Conservation (phyloP, 2,329 filamentous ascomycete species). For the Periconia digitata region DNA sequence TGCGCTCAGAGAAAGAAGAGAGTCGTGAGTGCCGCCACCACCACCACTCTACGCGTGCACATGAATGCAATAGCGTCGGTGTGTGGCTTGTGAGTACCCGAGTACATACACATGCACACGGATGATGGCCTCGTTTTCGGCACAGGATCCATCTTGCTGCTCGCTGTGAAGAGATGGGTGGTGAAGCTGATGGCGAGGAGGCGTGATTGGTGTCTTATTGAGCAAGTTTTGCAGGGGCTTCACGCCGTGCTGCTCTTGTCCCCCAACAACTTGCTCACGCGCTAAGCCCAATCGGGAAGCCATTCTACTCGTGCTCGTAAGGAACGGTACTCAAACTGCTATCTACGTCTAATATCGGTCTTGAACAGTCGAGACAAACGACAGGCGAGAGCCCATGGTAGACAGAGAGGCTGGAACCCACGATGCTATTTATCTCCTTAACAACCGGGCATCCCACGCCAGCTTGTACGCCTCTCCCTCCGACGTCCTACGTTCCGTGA, state of each 20-base stretch:
- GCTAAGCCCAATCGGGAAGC: background rate
- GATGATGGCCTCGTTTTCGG: background rate
- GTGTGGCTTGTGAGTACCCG: background rate
- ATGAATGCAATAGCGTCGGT: too few relatives aligned
- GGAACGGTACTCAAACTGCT: background rate
- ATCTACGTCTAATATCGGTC: background rate
- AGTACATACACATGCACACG: background rate
- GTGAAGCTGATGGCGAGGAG: background rate
- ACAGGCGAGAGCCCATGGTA: too few relatives aligned
- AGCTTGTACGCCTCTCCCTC: slow-evolving; percentile 6
- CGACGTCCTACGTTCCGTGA: slow-evolving; percentile 27
- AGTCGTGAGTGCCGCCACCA: background rate
- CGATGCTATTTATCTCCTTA: background rate
- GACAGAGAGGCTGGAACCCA: too few relatives aligned
- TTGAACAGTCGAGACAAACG: too few relatives aligned
- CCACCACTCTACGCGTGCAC: too few relatives aligned
- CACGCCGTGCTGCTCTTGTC: too few relatives aligned
- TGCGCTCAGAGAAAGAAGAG: slow-evolving; percentile 1
- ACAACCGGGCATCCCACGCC: background rate
- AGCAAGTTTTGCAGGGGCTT: background rate
- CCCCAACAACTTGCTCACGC: background rate
- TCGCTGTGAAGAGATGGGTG: background rate
- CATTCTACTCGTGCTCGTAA: background rate
- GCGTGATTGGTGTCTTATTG: background rate
- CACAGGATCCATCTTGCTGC: background rate